Evolutionary conservation across 2,329 filamentous ascomycete species (phyloP).

Genomic region (Trichoderma sp.): DNA sequence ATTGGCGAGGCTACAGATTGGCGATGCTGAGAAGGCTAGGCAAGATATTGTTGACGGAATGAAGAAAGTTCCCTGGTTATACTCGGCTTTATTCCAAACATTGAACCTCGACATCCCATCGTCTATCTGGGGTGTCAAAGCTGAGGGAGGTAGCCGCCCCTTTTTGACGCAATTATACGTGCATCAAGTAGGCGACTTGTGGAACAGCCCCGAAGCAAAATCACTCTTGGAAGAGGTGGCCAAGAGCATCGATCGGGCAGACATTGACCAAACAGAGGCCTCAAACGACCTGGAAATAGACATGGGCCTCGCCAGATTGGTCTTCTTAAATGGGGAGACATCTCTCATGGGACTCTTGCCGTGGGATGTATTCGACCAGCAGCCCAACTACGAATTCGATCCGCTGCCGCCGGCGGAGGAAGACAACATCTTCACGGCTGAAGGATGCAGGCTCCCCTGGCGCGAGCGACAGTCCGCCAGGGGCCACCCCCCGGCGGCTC

Average conservation of each 20-base stretch:
- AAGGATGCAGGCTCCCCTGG: constrained; percentile 49
- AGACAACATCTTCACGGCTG: constrained; percentile 53
- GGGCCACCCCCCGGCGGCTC: constrained; percentile 30
- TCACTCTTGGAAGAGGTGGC: constrained; percentile 70
- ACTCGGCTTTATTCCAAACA: constrained; percentile 76
- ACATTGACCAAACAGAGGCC: constrained; percentile 34
- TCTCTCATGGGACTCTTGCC: constrained; percentile 71
- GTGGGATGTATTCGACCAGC: constrained; percentile 59
- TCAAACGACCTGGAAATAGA: constrained; percentile 46
- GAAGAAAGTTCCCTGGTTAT: constrained; percentile 78
- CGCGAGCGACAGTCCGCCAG: constrained; percentile 28
- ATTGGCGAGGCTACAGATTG: constrained; percentile 72
- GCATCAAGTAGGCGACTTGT: constrained; percentile 75
- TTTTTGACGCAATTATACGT: constrained; percentile 78
- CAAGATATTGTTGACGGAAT: constrained; percentile 68
- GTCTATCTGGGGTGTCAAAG: constrained; percentile 77
- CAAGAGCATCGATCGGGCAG: constrained; percentile 52
- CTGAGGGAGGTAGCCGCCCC: constrained; percentile 60
- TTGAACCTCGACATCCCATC: constrained; percentile 77
- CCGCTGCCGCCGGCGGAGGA: constrained; percentile 70
- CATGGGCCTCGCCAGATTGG: constrained; percentile 67
- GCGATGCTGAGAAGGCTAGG: constrained; percentile 66
- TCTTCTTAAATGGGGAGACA: constrained; percentile 75
- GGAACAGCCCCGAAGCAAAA: constrained; percentile 76
- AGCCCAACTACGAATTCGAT: constrained; percentile 76